These are phyloP conservation scores for Hymenochaete sp. DNA, from an alignment of 1,284 basidiomycete genomes.

Conservation along the genomic window DNA sequence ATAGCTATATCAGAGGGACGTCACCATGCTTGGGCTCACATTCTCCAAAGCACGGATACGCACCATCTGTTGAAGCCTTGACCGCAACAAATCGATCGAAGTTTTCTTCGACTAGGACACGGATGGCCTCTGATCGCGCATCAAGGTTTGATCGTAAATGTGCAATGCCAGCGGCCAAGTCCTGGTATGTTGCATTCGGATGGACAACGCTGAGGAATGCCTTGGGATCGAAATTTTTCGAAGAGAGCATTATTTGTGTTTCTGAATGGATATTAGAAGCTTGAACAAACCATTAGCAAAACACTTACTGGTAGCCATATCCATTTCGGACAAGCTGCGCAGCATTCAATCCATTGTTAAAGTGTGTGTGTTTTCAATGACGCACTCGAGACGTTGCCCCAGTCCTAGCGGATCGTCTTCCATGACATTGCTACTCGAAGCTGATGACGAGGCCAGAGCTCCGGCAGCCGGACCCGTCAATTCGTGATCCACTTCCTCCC, in stretches of 20 bases:
- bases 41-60: constrained; percentile 20
- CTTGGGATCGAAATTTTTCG: constrained; percentile 96
- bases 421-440: constrained; percentile 38
- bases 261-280: constrained; percentile 35
- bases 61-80: constrained; percentile 93
- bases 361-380: constrained; percentile 4
- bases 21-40: background rate
- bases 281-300: constrained; percentile 2
- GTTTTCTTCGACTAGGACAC: constrained; percentile 94
- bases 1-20: constrained; percentile 45
- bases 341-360: constrained; percentile 3
- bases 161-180: constrained; percentile 69
- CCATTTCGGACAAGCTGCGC: constrained; percentile 54
- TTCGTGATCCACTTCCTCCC: constrained; percentile 78
- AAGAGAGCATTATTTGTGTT: constrained; percentile 73
- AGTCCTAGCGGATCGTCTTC: constrained; percentile 66
- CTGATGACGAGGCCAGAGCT: constrained; percentile 44
- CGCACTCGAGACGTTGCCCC: constrained; percentile 50
- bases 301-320: constrained; percentile 62
- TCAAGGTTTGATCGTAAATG: constrained; percentile 75
- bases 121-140: constrained; percentile 83
- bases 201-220: constrained; percentile 87
- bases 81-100: constrained; percentile 98
- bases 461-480: constrained; percentile 58
- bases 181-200: constrained; percentile 93